Conservation (phyloP, 768 basidiomycete species). For the Tricholoma bakamatsutake region DNA sequence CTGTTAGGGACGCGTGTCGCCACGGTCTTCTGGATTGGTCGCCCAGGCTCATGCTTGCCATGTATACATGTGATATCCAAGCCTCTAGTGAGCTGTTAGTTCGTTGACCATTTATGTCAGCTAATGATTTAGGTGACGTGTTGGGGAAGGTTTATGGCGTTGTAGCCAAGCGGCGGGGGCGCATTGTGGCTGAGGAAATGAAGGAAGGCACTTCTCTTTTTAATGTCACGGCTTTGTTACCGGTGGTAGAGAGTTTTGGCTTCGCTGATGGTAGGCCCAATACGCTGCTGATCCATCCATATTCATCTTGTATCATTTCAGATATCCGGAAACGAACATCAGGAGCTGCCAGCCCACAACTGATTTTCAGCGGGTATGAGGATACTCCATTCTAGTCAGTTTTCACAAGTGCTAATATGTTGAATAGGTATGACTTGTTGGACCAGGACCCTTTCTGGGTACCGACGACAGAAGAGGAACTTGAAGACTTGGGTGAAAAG, state of each 20-base stretch:
- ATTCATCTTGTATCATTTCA: conserved; percentile 24
- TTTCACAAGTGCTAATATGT: conserved; percentile 12
- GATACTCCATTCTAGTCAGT: neutral
- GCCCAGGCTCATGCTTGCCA: conserved; percentile 91
- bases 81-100: conserved; percentile 71
- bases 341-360: conserved; percentile 93
- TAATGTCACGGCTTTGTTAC: conserved; percentile 83
- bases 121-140: conserved; percentile 70
- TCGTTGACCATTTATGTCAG: conserved; percentile 4
- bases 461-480: conserved; percentile 92
- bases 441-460: conserved; percentile 98
- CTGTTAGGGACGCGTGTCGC: conserved; percentile 84
- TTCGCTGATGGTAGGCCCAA: conserved; percentile 80
- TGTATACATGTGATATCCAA: conserved; percentile 99
- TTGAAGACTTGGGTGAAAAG: conserved; percentile 96
- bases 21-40: conserved; percentile 95
- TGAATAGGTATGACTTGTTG: conserved; percentile 77
- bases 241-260: conserved; percentile 96
- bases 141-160: conserved; percentile 97
- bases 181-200: conserved; percentile 97
- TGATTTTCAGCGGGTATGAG: conserved; percentile 89
- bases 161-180: conserved; percentile 83
- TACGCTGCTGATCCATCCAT: conserved; percentile 7
- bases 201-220: conserved; percentile 97
- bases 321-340: conserved; percentile 96